These are phyloP conservation scores for Musa itinerans DNA, from an alignment of 176 grass and related monocot genomes.

Conservation along the genomic window DNA sequence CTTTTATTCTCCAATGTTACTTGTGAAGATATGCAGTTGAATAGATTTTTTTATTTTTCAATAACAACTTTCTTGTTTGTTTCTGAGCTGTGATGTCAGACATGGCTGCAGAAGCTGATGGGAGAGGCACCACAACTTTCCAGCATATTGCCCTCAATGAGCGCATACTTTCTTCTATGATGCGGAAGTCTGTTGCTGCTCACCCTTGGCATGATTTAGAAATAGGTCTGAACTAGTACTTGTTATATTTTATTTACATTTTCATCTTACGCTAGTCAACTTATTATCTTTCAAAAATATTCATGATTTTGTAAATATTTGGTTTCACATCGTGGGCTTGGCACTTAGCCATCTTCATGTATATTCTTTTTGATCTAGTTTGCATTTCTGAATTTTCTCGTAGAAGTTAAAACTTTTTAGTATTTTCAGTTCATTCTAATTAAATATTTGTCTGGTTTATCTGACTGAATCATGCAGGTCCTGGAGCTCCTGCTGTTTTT, in stretches of 20 bases:
- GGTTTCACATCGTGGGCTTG: too few relatives aligned
- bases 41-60: not conserved
- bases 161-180: conserved; percentile 86
- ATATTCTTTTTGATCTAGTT: not conserved
- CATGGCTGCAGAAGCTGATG: conserved; percentile 63
- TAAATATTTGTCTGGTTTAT: not conserved
- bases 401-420: not conserved
- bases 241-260: not conserved
- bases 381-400: not conserved
- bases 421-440: not conserved
- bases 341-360: too few relatives aligned
- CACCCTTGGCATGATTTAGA: conserved; percentile 98
- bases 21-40: not conserved
- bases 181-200: conserved; percentile 62
- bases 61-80: not conserved
- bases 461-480: conserved; percentile 37
- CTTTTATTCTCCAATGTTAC: not conserved
- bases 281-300: too few relatives aligned
- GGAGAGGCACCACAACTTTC: conserved; percentile 27
- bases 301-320: too few relatives aligned
- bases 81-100: conserved; percentile 23
- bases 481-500: conserved; percentile 82
- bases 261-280: not conserved
- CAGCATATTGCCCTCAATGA: conserved; percentile 53
- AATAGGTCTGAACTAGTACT: conserved; percentile 41